Percentiles rank a stretch among this genome's conserved stretches.
Conservation (phyloP, 2,329 filamentous ascomycete genomes). For the Cercospora beticola region DNA sequence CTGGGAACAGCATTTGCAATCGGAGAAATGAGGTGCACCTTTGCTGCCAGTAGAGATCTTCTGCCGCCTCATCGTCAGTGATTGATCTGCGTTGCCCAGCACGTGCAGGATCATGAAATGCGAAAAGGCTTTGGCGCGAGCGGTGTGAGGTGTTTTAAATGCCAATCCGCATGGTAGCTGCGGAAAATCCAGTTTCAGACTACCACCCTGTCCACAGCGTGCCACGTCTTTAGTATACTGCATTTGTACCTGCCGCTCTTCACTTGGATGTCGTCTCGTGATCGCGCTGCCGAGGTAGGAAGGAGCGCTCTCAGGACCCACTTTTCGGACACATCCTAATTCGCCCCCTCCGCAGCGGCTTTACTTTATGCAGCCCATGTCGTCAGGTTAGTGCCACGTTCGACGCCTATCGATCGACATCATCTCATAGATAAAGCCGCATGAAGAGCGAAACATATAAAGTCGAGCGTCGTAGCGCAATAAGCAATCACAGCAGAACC, state of each 20-base stretch:
- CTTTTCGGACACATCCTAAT: conserved; percentile 6
- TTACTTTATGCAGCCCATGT: conserved; percentile 18
- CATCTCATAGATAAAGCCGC: conserved; percentile 1
- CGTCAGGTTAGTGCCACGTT: conserved; percentile 13
- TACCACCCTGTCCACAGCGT: neutral
- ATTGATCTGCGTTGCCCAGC: neutral
- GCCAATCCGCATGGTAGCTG: neutral
- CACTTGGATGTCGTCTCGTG: neutral
- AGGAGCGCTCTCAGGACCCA: neutral
- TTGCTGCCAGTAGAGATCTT: neutral
- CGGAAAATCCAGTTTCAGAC: neutral
- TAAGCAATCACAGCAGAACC: neutral
- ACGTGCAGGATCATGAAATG: neutral
- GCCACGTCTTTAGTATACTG: conserved; percentile 1
- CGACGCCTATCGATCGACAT: conserved; percentile 5
- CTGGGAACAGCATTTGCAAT: conserved; percentile 21
- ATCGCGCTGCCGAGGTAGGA: conserved; percentile 2
- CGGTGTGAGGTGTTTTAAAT: neutral
- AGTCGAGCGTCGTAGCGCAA: neutral
- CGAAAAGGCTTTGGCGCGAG: neutral
- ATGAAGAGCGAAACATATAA: neutral
- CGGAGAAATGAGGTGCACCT: neutral
- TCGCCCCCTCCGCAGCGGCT: conserved; percentile 4
- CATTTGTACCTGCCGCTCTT: conserved; percentile 3
- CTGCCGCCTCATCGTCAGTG: neutral